Conservation (phyloP, 2,329 filamentous ascomycete genomes). For the Fusarium anthophilum region DNA sequence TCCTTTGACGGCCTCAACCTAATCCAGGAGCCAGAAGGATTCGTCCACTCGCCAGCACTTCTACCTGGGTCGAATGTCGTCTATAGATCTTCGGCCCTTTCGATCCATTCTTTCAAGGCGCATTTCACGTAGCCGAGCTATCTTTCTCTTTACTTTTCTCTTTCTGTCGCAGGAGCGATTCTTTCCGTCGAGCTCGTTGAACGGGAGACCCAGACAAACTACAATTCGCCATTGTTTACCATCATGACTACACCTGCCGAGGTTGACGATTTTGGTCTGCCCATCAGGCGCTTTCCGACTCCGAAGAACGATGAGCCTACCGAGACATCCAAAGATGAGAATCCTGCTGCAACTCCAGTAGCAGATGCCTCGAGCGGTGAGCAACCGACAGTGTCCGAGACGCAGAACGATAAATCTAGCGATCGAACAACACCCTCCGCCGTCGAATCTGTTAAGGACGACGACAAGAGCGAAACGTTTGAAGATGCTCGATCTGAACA, state of each 20-base stretch:
- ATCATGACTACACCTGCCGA: conserved; percentile 51
- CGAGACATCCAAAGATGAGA: conserved; percentile 23
- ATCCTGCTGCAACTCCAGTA: not conserved
- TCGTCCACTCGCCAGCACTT: conserved; percentile 22
- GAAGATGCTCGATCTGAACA: conserved; percentile 50
- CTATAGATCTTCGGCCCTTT: conserved; percentile 38
- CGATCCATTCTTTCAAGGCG: conserved; percentile 31
- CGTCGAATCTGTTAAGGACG: conserved; percentile 28
- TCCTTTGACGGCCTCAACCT: conserved; percentile 21
- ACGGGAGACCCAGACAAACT: conserved; percentile 9
- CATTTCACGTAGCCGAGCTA: conserved; percentile 33
- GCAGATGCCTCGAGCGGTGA: conserved; percentile 11
- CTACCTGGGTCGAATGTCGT: conserved; percentile 30
- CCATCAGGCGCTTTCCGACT: conserved; percentile 62
- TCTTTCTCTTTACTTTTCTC: not conserved
- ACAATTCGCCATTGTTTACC: conserved; percentile 9
- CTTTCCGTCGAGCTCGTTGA: conserved; percentile 1
- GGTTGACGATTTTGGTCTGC: conserved; percentile 77
- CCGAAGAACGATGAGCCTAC: conserved; percentile 38
- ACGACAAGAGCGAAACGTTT: conserved; percentile 52
- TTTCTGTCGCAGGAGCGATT: not conserved
- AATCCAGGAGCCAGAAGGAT: conserved; percentile 35
- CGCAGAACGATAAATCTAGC: conserved; percentile 7
- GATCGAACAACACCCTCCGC: not conserved
- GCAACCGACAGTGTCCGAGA: not conserved